Evolutionary conservation across 2,329 filamentous ascomycete species (phyloP), one percentile per base, ranked within the genome.

Genomic region (Plenodomus lindquistii): DNA sequence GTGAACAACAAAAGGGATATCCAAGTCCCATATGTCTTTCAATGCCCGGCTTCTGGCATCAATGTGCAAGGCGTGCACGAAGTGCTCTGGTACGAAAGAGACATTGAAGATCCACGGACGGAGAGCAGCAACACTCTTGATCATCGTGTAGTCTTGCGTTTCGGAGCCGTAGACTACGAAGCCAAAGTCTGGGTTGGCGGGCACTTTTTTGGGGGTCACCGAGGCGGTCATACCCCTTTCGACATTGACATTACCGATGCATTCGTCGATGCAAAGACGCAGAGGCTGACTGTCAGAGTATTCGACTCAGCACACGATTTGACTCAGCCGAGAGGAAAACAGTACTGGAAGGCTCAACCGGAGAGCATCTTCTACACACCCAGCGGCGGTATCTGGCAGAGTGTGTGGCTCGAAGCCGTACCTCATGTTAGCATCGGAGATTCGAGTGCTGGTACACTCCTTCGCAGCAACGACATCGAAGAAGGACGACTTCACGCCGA

Each of bases 251-350:
- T 85, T 17, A 83, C 81, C 1, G 81, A 84, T 61, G 53, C 59
- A 61, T 67, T 72, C 29, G 50, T 29, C 11, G 55, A 57, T 8
- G 41, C 39, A 5, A 46, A 41, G 2, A 51, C 52, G 2, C 54
- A 64, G n/a, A 46, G 59, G 17, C 61, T 88, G 4, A 83, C 81
- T 0, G 44, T 87, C 3, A 76, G 85, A 2, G 81, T 86, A 0
- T 80, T 79, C 34, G 85, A 88, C 66, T 87, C 85, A 0, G 81
- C 85, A 0, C 81, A 80, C 50, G 85, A 88, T 50, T 70, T 87
- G 7, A 79, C 81, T 0, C 85, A 88, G 65, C 85, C 83, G 1
- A 76, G 85, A 24, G 85, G 85, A 0, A 88, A 88, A 66, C 85
- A 88, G 67, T 85, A 85, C 60, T 85, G 83, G 83, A 78, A 76